Evolutionary conservation across 1,284 basidiomycete species (phyloP), one percentile per base, ranked within the genome.

Genomic region (Ustilago crameri): DNA sequence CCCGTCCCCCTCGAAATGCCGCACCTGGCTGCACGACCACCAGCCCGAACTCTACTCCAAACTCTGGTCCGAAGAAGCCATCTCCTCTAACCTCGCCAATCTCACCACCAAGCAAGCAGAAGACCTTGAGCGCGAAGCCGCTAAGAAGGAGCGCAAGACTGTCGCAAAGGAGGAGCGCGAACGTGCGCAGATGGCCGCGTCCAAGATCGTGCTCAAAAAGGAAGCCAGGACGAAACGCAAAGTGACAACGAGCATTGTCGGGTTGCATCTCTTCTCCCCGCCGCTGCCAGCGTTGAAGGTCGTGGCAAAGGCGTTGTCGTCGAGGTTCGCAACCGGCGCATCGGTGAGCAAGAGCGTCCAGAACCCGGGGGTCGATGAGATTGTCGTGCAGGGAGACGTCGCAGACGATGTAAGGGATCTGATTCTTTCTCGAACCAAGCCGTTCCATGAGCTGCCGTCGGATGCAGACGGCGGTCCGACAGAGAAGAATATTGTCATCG

Each of bases 351-450:
- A 82, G 52, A 78, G 75, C 52, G 63, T 78, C 1, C 72, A 76
- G 43, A 73, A 82, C 49, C 81, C 81, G 0, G 71, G 70, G 20
- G 53, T 82, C 4, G 81, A 82, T 49, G 81, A 82, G 40, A 82
- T 82, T 46, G 76, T 80, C 14, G 76, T 82, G n/a, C 81, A 82
- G 52, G 81, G 81, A 26, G 81, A 82, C 42, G 80, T 82, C 9
- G 78, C 78, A 3, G 79, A 82, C 35, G 79, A 82, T n/a, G 66
- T 82, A 2, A 40, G 53, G 8, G 66, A 71, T 0, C 46, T 82
- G 59, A 74, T 82, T 49, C 48, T 79, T 22, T 60, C 52, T 34
- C 69, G 79, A 27, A 49, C 49, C 14, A 82, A 82, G 49, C 80
- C 81, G 1, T 82, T 82, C 65, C 65, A 81, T 45, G 61, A 73